These are phyloP conservation scores for Xylaria sp. DNA, from an alignment of 2,329 filamentous ascomycete species.

Conservation along the genomic window DNA sequence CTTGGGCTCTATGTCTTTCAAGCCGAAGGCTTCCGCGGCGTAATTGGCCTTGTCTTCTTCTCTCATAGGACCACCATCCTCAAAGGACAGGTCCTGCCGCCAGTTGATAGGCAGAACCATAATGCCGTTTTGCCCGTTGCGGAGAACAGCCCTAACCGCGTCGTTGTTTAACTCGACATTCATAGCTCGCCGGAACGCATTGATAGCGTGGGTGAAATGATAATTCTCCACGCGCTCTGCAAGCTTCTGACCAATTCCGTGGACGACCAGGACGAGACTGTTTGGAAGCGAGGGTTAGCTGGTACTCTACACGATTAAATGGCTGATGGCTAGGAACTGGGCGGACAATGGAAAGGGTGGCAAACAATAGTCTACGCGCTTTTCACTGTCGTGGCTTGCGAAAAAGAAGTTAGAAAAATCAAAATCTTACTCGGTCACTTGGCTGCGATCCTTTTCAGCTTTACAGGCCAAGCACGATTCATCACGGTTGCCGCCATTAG, in stretches of 20 bases:
- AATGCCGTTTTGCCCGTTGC: constrained; percentile 83
- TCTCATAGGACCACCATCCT: constrained; percentile 75
- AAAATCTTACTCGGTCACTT: constrained; percentile 73
- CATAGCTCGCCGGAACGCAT: constrained; percentile 84
- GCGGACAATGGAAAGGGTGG: background rate
- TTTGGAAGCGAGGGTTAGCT: constrained; percentile 14
- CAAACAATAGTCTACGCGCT: background rate
- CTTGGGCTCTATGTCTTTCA: constrained; percentile 91
- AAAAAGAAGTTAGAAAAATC: background rate
- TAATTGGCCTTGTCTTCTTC: constrained; percentile 65
- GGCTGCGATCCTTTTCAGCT: constrained; percentile 70
- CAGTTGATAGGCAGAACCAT: constrained; percentile 97
- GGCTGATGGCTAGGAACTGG: background rate
- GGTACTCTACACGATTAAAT: background rate
- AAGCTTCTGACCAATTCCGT: constrained; percentile 96
- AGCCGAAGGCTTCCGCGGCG: constrained; percentile 66
- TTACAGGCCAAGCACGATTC: constrained; percentile 68
- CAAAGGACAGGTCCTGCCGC: constrained; percentile 88
- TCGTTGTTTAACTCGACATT: constrained; percentile 84
- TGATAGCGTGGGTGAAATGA: constrained; percentile 96
- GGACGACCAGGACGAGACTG: constrained; percentile 82
- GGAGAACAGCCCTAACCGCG: constrained; percentile 78
- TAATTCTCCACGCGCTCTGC: constrained; percentile 95
- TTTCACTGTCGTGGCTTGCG: background rate
- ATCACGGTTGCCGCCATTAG: constrained; percentile 36